Conservation (phyloP, 495 filamentous ascomycete genomes). For the Cetradonia linearis region DNA sequence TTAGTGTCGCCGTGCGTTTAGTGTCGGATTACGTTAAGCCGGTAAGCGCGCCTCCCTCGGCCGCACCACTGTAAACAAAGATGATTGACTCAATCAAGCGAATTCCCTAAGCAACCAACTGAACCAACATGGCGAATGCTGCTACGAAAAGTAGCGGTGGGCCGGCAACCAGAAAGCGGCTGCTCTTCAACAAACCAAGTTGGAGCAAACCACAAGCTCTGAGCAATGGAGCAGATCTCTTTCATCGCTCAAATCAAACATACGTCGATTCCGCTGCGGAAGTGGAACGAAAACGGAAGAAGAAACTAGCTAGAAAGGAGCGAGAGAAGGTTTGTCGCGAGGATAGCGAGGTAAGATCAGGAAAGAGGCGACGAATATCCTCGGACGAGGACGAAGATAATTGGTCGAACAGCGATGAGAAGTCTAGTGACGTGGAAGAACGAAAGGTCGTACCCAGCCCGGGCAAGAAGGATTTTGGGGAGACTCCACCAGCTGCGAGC, state of each 20-base stretch:
- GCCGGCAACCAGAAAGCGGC: slow-evolving; percentile 37
- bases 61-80: background rate
- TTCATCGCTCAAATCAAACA: slow-evolving; percentile 54
- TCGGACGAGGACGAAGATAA: slow-evolving; percentile 22
- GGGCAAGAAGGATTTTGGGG: background rate
- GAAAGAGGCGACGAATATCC: slow-evolving; percentile 20
- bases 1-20: no score
- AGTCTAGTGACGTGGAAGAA: slow-evolving; percentile 1
- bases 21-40: no score
- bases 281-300: slow-evolving; percentile 33
- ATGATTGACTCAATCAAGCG: background rate
- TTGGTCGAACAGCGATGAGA: slow-evolving; percentile 10
- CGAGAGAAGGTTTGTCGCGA: slow-evolving; percentile 29
- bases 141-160: slow-evolving; percentile 7
- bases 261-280: slow-evolving; percentile 52
- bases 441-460: background rate
- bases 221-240: slow-evolving; percentile 47
- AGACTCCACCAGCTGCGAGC: slow-evolving; percentile 14
- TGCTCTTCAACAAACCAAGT: slow-evolving; percentile 59
- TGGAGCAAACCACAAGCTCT: slow-evolving; percentile 39
- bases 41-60: background rate
- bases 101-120: background rate
- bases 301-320: slow-evolving; percentile 28
- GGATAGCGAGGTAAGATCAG: slow-evolving; percentile 8
- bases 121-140: slow-evolving; percentile 3